phyloP scores from a whole-genome alignment of 345 rosid species.

The Litchi chinensis region DNA sequence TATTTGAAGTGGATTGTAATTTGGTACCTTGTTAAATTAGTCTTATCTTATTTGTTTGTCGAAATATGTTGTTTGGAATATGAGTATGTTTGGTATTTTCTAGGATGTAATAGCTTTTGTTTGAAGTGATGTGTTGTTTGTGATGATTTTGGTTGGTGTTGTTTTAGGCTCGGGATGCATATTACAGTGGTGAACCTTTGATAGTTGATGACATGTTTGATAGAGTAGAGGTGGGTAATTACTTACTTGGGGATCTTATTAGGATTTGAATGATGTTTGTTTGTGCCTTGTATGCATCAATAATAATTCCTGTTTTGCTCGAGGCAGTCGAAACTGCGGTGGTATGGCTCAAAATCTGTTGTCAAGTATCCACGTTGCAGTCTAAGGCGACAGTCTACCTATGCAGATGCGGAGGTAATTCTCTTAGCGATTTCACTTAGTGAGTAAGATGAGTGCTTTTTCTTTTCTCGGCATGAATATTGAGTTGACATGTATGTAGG shows the following conservation, averaged over 20 bases:
- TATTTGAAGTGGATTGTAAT: not conserved
- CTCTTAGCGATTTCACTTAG: conserved; percentile 5
- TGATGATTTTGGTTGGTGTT: conserved; percentile 6
- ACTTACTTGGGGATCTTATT: not conserved
- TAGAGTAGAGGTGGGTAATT: conserved; percentile 76
- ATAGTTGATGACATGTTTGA: conserved; percentile 97
- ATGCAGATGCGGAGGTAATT: conserved; percentile 95
- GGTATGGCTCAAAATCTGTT: conserved; percentile 92
- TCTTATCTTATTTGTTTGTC: not conserved
- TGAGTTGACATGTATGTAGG: conserved; percentile 81
- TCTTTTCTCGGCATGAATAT: conserved; percentile 48
- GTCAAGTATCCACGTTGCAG: conserved; percentile 98
- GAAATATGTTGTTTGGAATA: not conserved
- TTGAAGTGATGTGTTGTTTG: not conserved
- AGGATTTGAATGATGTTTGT: not conserved
- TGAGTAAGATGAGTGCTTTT: not conserved
- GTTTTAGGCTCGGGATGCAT: conserved; percentile 79
- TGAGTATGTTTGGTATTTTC: not conserved
- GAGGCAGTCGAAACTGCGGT: conserved; percentile 73
- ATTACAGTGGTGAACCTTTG: conserved; percentile 84
- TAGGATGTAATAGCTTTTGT: not conserved
- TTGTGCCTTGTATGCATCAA: not conserved
- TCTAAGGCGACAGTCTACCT: conserved; percentile 73
- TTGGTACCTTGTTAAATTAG: not conserved
- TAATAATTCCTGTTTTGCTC: not conserved